Evolutionary conservation across 2,329 filamentous ascomycete genomes (phyloP).

Genomic region (Aspergillus texensis): DNA sequence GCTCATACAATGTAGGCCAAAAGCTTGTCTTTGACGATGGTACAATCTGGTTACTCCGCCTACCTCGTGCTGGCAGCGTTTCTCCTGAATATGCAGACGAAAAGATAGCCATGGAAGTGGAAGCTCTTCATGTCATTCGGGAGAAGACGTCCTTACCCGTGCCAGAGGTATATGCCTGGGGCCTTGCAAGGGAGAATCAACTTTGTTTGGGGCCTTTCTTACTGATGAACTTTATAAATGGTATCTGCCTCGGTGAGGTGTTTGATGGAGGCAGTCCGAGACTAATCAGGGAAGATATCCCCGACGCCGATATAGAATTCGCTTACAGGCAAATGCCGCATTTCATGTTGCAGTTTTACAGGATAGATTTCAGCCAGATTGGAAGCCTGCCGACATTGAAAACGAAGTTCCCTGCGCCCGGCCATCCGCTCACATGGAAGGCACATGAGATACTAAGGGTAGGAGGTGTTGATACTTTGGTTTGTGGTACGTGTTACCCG

Average conservation of each 20-base stretch:
- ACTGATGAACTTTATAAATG: not conserved
- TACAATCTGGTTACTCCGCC: not conserved
- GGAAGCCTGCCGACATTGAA: not conserved
- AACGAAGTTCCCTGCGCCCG: not conserved
- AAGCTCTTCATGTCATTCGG: not conserved
- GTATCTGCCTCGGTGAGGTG: not conserved
- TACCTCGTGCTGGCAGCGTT: not conserved
- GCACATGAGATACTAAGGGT: not conserved
- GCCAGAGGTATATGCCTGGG: not conserved
- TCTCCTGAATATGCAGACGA: slow-evolving; percentile 4
- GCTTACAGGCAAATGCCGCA: not conserved
- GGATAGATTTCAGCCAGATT: not conserved
- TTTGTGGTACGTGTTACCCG: not conserved
- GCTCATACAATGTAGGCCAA: not conserved
- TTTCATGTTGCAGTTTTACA: not conserved
- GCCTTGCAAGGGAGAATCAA: not conserved
- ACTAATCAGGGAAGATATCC: not conserved
- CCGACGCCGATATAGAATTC: not conserved
- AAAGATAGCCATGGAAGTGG: not conserved
- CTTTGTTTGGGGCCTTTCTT: not conserved
- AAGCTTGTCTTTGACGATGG: not conserved
- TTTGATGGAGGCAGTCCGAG: not conserved
- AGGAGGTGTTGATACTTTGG: not conserved
- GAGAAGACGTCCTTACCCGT: not conserved
- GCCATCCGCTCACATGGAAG: not conserved